phyloP scores from a whole-genome alignment of 164 flowering plant genomes.

The Magnolia changhungtana region DNA sequence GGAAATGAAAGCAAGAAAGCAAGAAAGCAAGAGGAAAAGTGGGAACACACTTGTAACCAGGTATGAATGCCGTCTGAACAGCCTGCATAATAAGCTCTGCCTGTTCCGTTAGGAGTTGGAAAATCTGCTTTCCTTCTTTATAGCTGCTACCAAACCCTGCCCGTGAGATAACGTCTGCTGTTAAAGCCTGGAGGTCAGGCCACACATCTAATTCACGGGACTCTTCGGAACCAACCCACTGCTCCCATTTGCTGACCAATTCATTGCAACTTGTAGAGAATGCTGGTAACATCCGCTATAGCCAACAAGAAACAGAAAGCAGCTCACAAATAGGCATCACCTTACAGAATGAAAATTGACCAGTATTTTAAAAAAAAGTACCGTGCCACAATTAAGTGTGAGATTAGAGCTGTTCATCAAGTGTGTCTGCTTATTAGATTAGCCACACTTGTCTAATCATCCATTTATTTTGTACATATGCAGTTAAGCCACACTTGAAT shows the following conservation, averaged over 20 bases:
- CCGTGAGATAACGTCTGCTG: conserved; percentile 19
- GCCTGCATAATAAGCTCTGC: not conserved
- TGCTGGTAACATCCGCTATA: conserved; percentile 23
- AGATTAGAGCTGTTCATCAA: not conserved
- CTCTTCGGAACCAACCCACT: conserved; percentile 2
- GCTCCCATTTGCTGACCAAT: conserved; percentile 20
- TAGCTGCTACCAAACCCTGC: conserved; percentile 19
- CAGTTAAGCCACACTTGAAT: not conserved
- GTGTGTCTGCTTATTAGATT: not conserved
- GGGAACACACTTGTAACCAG: conserved; percentile 10
- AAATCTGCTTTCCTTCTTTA: conserved; percentile 17
- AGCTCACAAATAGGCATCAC: not conserved
- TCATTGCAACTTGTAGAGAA: conserved; percentile 17
- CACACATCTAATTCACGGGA: conserved; percentile 22
- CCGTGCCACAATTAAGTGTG: not conserved
- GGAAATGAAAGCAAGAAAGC: not conserved
- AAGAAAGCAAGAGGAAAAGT: not conserved
- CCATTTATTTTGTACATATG: not conserved
- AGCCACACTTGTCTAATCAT: not conserved
- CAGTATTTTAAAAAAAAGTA: not conserved
- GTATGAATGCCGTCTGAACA: not conserved
- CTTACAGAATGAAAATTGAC: not conserved
- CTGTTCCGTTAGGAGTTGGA: conserved; percentile 18
- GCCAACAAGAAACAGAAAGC: not conserved
- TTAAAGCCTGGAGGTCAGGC: conserved; percentile 10